phyloP scores from a whole-genome alignment of 2,329 filamentous ascomycete species.

The Cadophora malorum region DNA sequence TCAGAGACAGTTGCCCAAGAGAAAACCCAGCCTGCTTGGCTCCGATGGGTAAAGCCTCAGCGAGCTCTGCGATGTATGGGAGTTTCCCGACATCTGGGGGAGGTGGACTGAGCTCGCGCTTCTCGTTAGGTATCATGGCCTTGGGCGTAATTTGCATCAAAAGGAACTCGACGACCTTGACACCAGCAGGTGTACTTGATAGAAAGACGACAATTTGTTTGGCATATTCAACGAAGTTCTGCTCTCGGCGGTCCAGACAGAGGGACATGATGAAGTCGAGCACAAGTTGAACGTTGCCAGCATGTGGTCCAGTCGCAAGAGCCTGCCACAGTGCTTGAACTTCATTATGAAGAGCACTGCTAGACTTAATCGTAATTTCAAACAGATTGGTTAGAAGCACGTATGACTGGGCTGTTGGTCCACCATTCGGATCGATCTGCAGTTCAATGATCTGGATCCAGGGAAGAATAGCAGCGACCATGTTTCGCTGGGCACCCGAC shows the following conservation, averaged over 20 bases:
- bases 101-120: conserved; percentile 69
- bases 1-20: conserved; percentile 89
- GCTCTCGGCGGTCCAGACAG: conserved; percentile 91
- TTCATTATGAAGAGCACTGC: conserved; percentile 88
- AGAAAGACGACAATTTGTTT: conserved; percentile 98
- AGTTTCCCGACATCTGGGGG: conserved; percentile 77
- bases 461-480: conserved; percentile 91
- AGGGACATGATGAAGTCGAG: conserved; percentile 96
- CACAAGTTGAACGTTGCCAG: conserved; percentile 91
- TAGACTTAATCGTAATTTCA: conserved; percentile 94
- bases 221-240: conserved; percentile 97
- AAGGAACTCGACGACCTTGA: conserved; percentile 93
- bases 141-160: conserved; percentile 90
- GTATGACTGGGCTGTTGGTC: conserved; percentile 89
- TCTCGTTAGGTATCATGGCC: conserved; percentile 95
- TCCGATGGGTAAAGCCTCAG: conserved; percentile 79
- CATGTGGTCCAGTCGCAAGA: conserved; percentile 88
- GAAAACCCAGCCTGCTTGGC: conserved; percentile 94
- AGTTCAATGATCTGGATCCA: conserved; percentile 97
- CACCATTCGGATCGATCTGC: conserved; percentile 88
- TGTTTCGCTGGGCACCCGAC: conserved; percentile 84
- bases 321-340: conserved; percentile 98
- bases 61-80: conserved; percentile 89
- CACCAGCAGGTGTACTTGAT: conserved; percentile 82
- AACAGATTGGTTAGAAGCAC: conserved; percentile 94